Evolutionary conservation across 257 asterid species (phyloP), one percentile per base, ranked within the genome.

Genomic region (Coffea canephora): DNA sequence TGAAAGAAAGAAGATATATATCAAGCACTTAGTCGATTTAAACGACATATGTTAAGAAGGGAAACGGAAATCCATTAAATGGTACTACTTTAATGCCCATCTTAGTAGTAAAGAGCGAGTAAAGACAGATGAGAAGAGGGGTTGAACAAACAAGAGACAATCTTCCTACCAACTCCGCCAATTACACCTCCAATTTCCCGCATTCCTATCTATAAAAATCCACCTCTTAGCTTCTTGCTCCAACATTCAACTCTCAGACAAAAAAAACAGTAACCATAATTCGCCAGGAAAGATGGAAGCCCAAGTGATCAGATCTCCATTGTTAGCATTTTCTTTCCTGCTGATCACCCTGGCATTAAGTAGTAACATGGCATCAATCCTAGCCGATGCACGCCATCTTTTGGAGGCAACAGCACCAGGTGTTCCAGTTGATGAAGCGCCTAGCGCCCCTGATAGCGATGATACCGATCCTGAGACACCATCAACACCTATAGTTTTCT

Each of bases 111-210:
- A 64, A 64, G 39, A 64, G 41, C 2, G 3, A 62, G 5, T n/a
- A 23, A 67, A 67, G 18, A 31, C 71, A 67, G 13, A 52, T 52
- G 62, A 48, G 21, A 69, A 57, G 13, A 48, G 81, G 68, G 69
- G 82, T 61, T 79, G 66, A 79, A 61, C 82, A 79, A 79, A 79
- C 82, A 12, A 64, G 73, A 79, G 48, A 71, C 31, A 61, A 79
- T 61, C 52, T 55, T 79, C 82, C n/a, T 69, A 79, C 77, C 73
- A 61, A 36, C 64, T 34, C 66, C 39, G 72, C 73, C 82, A 46
- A 79, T 52, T 27, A 69, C 15, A 2, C 62, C 69, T 43, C 46
- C 48, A 8, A 43, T 46, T 12, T 62, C 7, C 14, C 55, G 12
- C 48, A 46, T 12, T 49, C 78, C 13, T 65, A 21, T 48, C 71